Percentiles rank a stretch among this genome's conserved stretches.
phyloP scores from a whole-genome alignment of 1,139 yeast genomes.

The Eremothecium sinecaudum region DNA sequence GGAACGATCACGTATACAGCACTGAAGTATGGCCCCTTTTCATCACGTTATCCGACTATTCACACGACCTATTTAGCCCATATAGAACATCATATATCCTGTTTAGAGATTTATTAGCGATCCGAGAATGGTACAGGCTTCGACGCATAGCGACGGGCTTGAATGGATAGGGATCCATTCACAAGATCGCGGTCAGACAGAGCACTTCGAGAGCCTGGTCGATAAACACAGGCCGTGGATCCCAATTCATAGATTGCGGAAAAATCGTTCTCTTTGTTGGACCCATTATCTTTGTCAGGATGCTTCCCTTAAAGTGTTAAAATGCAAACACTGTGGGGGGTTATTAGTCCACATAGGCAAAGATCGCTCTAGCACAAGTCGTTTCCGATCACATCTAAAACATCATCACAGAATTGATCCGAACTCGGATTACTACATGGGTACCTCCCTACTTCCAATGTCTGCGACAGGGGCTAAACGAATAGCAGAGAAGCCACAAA shows the following conservation, averaged over 20 bases:
- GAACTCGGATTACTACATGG: constrained; percentile 9
- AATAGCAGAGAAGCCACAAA: neutral
- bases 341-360: constrained; percentile 8
- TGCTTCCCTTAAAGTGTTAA: constrained; percentile 7
- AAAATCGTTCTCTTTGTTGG: constrained; percentile 12
- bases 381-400: constrained; percentile 11
- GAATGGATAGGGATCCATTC: constrained; percentile 5
- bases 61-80: too few species aligned
- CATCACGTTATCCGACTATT: too few species aligned
- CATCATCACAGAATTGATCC: constrained; percentile 11
- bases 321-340: constrained; percentile 17
- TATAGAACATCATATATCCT: too few species aligned
- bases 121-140: too few species aligned
- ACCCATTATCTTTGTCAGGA: constrained; percentile 13
- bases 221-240: constrained; percentile 12
- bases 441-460: constrained; percentile 6
- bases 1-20: too few species aligned
- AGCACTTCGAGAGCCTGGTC: constrained; percentile 2
- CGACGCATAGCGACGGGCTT: too few species aligned
- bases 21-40: too few species aligned
- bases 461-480: neutral
- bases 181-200: constrained; percentile 2
- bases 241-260: constrained; percentile 12
- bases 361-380: constrained; percentile 6
- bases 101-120: too few species aligned